phyloP scores from a whole-genome alignment of 192 early-diverging fungal genomes.

The Rhizophagus sp. region DNA sequence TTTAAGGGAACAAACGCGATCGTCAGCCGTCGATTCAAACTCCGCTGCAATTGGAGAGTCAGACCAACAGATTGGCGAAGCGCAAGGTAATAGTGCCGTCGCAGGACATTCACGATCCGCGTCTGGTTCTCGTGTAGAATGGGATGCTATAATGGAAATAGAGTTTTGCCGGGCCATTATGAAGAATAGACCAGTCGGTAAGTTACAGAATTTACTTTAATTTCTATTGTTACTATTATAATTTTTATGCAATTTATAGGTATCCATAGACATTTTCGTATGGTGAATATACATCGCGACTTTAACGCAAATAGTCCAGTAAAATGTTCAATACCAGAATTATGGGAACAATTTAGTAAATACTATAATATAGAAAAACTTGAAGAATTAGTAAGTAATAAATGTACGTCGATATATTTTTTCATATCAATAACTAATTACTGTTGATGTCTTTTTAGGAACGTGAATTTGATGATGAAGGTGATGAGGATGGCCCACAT shows the following conservation, averaged over 20 bases:
- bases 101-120: too few relatives aligned
- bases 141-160: slow-evolving; percentile 47
- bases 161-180: slow-evolving; percentile 45
- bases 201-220: neutral
- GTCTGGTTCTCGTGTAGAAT: slow-evolving; percentile 28
- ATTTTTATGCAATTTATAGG: slow-evolving; percentile 28
- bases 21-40: too few relatives aligned
- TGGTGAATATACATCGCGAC: slow-evolving; percentile 40
- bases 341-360: slow-evolving; percentile 41
- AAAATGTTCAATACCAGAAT: slow-evolving; percentile 39
- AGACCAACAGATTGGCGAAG: too few relatives aligned
- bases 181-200: slow-evolving; percentile 49
- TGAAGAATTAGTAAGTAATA: slow-evolving; percentile 42
- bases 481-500: slow-evolving; percentile 25
- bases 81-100: too few relatives aligned
- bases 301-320: slow-evolving; percentile 41
- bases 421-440: neutral
- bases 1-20: too few relatives aligned
- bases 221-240: neutral
- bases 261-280: slow-evolving; percentile 51
- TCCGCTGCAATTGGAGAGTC: too few relatives aligned
- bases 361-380: slow-evolving; percentile 44
- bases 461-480: slow-evolving; percentile 40
- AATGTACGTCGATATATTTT: neutral
- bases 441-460: slow-evolving; percentile 30